phyloP scores from a whole-genome alignment of 495 filamentous ascomycete genomes.

The Sporormia fimetaria region DNA sequence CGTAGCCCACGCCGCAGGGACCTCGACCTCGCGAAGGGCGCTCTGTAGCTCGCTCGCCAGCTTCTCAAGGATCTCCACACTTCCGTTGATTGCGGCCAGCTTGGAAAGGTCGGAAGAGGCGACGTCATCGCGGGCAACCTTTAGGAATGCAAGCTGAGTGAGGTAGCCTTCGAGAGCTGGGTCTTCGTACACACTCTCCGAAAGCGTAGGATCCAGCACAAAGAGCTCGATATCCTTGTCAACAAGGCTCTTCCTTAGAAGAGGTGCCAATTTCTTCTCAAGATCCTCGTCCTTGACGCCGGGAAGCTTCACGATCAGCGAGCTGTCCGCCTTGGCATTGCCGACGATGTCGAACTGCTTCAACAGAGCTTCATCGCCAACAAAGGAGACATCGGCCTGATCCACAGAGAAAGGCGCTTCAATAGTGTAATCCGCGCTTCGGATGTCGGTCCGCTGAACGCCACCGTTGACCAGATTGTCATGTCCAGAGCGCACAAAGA shows the following conservation, averaged over 20 bases:
- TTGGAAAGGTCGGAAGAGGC: conserved; percentile 43
- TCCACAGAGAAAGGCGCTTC: conserved; percentile 74
- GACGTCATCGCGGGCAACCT: conserved; percentile 51
- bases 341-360: conserved; percentile 60
- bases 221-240: conserved; percentile 57
- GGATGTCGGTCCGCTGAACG: conserved; percentile 69
- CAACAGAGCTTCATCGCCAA: conserved; percentile 69
- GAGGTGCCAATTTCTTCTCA: conserved; percentile 70
- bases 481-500: conserved; percentile 60
- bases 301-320: conserved; percentile 62
- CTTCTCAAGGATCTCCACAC: conserved; percentile 45
- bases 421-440: conserved; percentile 66
- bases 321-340: conserved; percentile 58
- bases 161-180: conserved; percentile 44
- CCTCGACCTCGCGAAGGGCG: conserved; percentile 56
- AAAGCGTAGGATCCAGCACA: conserved; percentile 57
- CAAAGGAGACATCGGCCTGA: conserved; percentile 63
- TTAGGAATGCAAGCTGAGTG: conserved; percentile 69
- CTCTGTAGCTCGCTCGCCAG: conserved; percentile 56
- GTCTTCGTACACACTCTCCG: conserved; percentile 52
- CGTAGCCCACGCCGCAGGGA: conserved; percentile 69
- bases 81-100: conserved; percentile 45
- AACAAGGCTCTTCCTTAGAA: conserved; percentile 54
- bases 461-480: conserved; percentile 88
- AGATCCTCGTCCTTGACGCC: conserved; percentile 75